phyloP scores from a whole-genome alignment of 805 yeast genomes.

The Hanseniaspora jakobsenii region DNA sequence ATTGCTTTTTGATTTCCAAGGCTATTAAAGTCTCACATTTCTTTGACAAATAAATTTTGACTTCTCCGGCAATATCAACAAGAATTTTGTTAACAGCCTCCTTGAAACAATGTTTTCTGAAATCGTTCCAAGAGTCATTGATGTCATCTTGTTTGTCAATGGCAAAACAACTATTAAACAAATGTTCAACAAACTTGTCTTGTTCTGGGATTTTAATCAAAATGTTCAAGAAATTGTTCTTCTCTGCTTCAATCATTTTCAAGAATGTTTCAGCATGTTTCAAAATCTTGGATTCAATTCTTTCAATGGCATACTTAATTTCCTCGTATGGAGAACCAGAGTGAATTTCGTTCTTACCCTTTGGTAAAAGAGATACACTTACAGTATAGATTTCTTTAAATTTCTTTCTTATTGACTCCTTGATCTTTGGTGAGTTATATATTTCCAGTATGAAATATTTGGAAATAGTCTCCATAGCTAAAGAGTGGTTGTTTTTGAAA shows the following conservation, averaged over 20 bases:
- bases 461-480: conserved; percentile 62
- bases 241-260: conserved; percentile 86
- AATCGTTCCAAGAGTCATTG: conserved; percentile 68
- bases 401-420: conserved; percentile 55
- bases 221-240: conserved; percentile 56
- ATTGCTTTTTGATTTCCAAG: conserved; percentile 54
- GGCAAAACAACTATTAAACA: conserved; percentile 42
- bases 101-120: conserved; percentile 55
- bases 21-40: conserved; percentile 63
- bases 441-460: conserved; percentile 69
- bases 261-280: conserved; percentile 68
- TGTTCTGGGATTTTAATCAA: conserved; percentile 40
- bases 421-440: conserved; percentile 65
- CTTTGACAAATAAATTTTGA: conserved; percentile 70
- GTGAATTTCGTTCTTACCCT: conserved; percentile 67
- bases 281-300: conserved; percentile 63
- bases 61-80: conserved; percentile 55
- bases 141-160: conserved; percentile 71
- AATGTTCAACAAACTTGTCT: conserved; percentile 34
- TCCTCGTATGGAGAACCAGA: conserved; percentile 72
- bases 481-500: conserved; percentile 41
- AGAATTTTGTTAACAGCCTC: conserved; percentile 57
- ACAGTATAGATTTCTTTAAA: conserved; percentile 54
- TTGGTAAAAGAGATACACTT: conserved; percentile 69
- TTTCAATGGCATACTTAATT: conserved; percentile 78